Evolutionary conservation across 2,329 filamentous ascomycete genomes (phyloP), one percentile per base, ranked within the genome.

Genomic region (Calonectria montana): DNA sequence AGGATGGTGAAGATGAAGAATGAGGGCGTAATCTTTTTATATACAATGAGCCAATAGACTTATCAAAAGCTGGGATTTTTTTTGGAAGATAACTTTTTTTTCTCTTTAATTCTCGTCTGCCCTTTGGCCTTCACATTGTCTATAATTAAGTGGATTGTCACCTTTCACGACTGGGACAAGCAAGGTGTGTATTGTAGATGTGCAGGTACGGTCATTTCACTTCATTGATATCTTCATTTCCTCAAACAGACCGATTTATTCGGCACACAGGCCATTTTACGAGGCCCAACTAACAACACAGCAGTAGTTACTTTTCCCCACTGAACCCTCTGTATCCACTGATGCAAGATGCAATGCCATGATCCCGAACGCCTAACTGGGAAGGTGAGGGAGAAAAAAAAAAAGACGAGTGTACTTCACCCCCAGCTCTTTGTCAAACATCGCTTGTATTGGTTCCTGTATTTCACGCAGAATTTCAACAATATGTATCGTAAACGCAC

Each of bases 11-110:
- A 57, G 70, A 77, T 47, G 76, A 73, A 31, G 76, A 78, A 71
- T 77, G 66, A 72, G 69, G 53, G 61, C 65, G 76, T 70, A 75
- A 77, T 75, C 69, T 70, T 77, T 70, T 77, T 70, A 76, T 75
- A 76, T 72, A 77, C 71, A 70, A 71, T n/a, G 73, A 71, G 63
- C 76, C 74, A 75, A 76, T 79, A 79, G 77, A 76, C 66, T 68
- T 66, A 65, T 59, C 67, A 70, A 71, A 71, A 71, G 57, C 43
- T 45, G 57, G 57, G 59, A 55, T 27, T 39, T 48, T 62, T 31
- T 68, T 55, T 57, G 50, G 67, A 67, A 65, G 35, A 37, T 68
- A 48, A 48, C 35, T 57, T 64, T 41, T 41, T 47, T 21, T 55
- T 37, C 43, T 39, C 47, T 69, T 23, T 13, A 59, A 35, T 53